Base-by-base conservation (phyloP, 495 filamentous ascomycete genomes). In the Podospora didyma region DNA sequence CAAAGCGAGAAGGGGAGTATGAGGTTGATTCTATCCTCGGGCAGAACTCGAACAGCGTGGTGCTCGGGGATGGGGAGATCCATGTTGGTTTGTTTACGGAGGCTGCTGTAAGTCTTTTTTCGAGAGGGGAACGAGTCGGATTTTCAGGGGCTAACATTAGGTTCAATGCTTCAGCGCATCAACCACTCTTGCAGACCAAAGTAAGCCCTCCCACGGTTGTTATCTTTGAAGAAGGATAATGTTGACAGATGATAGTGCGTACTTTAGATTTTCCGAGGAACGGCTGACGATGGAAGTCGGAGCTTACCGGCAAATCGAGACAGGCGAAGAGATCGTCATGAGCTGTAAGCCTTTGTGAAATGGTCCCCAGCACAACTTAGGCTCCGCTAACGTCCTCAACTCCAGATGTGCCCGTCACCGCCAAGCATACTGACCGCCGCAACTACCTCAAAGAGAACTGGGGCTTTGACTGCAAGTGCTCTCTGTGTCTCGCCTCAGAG, bases 121-220 rank as follows among this genome's bases (percentile, higher is more conserved):
- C n/a, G n/a, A n/a, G n/a, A n/a, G n/a, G n/a, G n/a, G n/a, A n/a
- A n/a, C 11, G 16, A 31, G 20, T 17, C 14, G 11, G 17, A 24
- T 26, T 16, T 1, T 31, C 7, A 12, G 16, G 22, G 21, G 41
- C 34, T 28, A 10, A 23, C n/a, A 44, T 50, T 52, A 12, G 41
- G 42, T 9, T 9, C 14, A 1, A 10, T 44, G 17, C 6, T 7
- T 2, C 14, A 75, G 75, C 66, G 75, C 46, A 65, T 76, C 20
- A 78, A 76, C 51, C 74, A 78, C 42, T 68, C 69, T 1, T 75
- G 73, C 39, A 59, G 59, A 7, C 74, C 75, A 50, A 78, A 75
- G 73, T 77, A 58, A 69, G 74, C 59, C 19, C 10, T 26, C 1
- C 0, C 24, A 7, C 1, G 39, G 7, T 14, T 16, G 42, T 23